These are phyloP conservation scores for Citrus medica DNA, from an alignment of 345 rosid species.

Conservation along the genomic window DNA sequence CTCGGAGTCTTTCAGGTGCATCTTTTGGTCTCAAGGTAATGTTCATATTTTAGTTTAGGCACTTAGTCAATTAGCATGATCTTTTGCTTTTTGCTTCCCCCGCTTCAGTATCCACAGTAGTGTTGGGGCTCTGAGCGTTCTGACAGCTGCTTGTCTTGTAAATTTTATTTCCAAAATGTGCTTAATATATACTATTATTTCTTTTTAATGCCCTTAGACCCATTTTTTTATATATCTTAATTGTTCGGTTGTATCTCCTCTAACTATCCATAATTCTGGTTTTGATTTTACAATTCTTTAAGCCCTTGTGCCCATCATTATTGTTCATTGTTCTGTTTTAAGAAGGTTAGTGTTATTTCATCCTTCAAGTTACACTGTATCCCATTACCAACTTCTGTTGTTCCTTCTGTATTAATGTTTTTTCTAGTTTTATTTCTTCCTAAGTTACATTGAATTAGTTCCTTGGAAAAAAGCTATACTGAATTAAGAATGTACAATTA, in stretches of 20 bases:
- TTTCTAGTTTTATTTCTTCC: not conserved
- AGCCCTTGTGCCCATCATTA: not conserved
- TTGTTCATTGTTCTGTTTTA: not conserved
- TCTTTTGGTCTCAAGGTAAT: constrained; percentile 87
- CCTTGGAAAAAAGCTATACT: not conserved
- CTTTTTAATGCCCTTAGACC: not conserved
- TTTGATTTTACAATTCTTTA: not conserved
- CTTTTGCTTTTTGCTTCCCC: not conserved
- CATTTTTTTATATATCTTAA: not conserved
- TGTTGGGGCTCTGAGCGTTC: not conserved
- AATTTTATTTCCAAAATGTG: not conserved
- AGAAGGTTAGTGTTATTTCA: not conserved
- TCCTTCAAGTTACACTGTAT: not conserved
- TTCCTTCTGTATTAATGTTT: not conserved
- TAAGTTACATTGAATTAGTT: not conserved
- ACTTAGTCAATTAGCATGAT: not conserved
- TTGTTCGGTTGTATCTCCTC: not conserved
- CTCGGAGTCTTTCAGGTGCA: constrained; percentile 49
- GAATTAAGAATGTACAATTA: not conserved
- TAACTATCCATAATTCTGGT: not conserved
- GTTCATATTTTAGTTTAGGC: not conserved
- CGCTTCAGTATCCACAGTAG: not conserved
- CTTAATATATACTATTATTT: not conserved
- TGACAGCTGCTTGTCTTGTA: too few species aligned
- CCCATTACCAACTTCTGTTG: not conserved